A percentile compares a stretch with the other conserved stretches of the same genome.
phyloP scores from a whole-genome alignment of 2,329 filamentous ascomycete genomes.

The Cytospora mali region DNA sequence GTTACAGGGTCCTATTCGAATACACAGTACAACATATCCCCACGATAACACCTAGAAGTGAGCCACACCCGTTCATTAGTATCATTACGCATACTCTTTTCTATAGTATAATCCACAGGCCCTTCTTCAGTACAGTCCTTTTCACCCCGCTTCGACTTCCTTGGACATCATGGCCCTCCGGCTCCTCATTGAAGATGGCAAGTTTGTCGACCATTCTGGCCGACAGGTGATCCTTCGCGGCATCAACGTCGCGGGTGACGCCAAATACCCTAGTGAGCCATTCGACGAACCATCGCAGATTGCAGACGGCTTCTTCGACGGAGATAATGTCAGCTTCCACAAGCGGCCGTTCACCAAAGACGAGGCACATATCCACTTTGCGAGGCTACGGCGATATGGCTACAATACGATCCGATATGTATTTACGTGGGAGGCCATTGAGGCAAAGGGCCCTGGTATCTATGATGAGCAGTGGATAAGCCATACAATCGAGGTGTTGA shows the following conservation, averaged over 20 bases:
- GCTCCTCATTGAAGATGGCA: constrained; percentile 80
- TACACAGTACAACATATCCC: neutral
- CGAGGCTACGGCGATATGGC: constrained; percentile 81
- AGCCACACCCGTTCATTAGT: neutral
- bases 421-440: constrained; percentile 99
- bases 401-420: constrained; percentile 97
- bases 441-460: constrained; percentile 83
- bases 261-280: constrained; percentile 76
- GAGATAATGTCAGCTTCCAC: constrained; percentile 88
- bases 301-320: constrained; percentile 82
- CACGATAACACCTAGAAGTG: neutral
- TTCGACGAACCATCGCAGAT: constrained; percentile 83
- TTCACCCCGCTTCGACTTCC: neutral
- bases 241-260: constrained; percentile 90
- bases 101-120: too few relatives aligned
- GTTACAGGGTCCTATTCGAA: neutral
- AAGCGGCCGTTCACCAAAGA: constrained; percentile 80
- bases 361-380: constrained; percentile 85
- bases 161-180: constrained; percentile 68
- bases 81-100: neutral
- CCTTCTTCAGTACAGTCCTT: neutral
- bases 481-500: constrained; percentile 83
- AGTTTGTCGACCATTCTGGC: constrained; percentile 79
- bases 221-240: constrained; percentile 88
- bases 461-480: constrained; percentile 95